A percentile compares a stretch with the other conserved stretches of the same genome.
phyloP scores from a whole-genome alignment of 169 alveolate genomes.

The Sarcocystis neurona region DNA sequence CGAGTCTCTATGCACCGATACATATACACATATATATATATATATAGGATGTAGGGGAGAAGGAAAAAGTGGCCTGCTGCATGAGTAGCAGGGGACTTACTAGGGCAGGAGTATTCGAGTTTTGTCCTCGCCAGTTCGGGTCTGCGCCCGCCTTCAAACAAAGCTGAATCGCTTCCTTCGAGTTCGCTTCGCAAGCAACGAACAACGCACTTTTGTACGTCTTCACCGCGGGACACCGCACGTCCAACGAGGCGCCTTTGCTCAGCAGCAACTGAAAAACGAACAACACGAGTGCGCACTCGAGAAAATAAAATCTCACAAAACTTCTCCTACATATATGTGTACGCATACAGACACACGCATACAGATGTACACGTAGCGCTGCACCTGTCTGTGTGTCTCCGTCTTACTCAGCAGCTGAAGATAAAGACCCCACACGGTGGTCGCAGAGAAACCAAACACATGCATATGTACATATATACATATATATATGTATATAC shows the following conservation, averaged over 20 bases:
- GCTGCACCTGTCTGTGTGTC: no score
- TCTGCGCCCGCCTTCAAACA: conserved; percentile 83
- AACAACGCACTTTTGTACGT: conserved; percentile 86
- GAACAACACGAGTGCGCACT: background rate
- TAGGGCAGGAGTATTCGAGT: conserved; percentile 81
- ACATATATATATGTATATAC: no score
- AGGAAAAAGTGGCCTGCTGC: background rate
- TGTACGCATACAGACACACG: no score
- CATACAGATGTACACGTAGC: no score
- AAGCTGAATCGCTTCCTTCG: conserved; percentile 76
- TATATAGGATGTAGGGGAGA: background rate
- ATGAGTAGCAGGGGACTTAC: conserved; percentile 37
- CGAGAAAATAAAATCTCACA: background rate
- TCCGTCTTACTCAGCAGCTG: no score
- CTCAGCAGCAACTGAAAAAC: conserved; percentile 74
- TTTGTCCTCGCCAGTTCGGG: conserved; percentile 80
- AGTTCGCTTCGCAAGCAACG: conserved; percentile 83
- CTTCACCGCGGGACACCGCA: conserved; percentile 77
- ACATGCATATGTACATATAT: no score
- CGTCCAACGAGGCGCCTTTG: conserved; percentile 75
- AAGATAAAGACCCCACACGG: no score
- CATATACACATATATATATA: no score
- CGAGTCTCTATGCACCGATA: no score
- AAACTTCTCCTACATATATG: no score
- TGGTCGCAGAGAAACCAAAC: no score